phyloP scores from a whole-genome alignment of 352 stramenopile species.

The Pythium pyrilobum region DNA sequence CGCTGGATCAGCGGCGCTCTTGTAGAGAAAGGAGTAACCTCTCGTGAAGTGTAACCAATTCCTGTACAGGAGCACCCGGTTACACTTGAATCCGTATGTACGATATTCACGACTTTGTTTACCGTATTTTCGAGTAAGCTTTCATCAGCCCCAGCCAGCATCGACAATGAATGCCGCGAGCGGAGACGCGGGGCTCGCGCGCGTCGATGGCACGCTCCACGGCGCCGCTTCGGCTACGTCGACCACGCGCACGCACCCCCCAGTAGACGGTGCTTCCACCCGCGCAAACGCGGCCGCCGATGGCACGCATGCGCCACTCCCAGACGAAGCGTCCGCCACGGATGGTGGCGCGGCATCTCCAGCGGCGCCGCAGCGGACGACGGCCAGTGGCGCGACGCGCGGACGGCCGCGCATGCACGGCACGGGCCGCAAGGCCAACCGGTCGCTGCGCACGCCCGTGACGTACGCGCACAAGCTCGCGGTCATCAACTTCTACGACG shows the following conservation, averaged over 20 bases:
- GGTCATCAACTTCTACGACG: conserved; percentile 38
- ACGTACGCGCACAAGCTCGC: conserved; percentile 38
- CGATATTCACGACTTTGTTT: too few relatives aligned
- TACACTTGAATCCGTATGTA: too few relatives aligned
- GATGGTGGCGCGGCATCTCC: background rate
- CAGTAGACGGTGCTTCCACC: too few relatives aligned
- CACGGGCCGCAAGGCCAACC: conserved; percentile 24
- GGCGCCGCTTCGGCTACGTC: background rate
- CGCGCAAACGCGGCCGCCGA: too few relatives aligned
- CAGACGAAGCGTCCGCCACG: conserved; percentile 3
- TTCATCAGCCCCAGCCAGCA: background rate
- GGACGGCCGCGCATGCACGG: conserved; percentile 23
- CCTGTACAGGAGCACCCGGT: background rate
- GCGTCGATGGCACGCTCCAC: conserved; percentile 5
- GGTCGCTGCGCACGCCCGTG: conserved; percentile 27
- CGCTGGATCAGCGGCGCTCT: background rate
- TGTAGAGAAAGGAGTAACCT: background rate
- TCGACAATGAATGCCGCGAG: background rate
- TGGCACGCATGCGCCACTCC: too few relatives aligned
- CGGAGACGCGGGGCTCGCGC: background rate
- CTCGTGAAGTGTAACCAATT: background rate
- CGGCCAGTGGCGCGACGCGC: background rate
- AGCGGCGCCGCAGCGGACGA: background rate
- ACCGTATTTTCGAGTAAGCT: background rate
- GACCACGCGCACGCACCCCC: too few relatives aligned